These are phyloP conservation scores for Ophiostoma piceae DNA, from an alignment of 2,329 filamentous ascomycete genomes.

Conservation along the genomic window DNA sequence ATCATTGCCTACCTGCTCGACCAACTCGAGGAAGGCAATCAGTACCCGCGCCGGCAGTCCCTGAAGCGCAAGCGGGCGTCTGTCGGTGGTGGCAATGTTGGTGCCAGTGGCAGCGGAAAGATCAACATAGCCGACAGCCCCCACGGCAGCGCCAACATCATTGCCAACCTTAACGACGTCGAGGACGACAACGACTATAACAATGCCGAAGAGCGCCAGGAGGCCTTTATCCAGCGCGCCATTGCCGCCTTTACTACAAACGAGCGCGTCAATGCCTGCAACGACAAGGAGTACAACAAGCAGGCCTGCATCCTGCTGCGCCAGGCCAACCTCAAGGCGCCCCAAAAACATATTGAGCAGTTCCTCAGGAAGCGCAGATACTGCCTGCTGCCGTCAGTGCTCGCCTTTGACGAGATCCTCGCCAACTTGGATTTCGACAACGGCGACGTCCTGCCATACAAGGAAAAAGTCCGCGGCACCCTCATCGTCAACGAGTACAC, in stretches of 20 bases:
- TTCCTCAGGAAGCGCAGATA: constrained; percentile 30
- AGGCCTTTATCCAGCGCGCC: constrained; percentile 17
- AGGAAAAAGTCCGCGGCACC: constrained; percentile 23
- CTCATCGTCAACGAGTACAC: constrained; percentile 27
- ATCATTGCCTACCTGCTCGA: constrained; percentile 41
- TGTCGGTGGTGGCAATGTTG: background rate
- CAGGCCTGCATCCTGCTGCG: constrained; percentile 32
- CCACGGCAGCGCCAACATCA: background rate
- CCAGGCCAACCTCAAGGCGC: constrained; percentile 36
- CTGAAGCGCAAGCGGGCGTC: constrained; percentile 42
- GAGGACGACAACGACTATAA: constrained; percentile 20
- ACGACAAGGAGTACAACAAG: constrained; percentile 17
- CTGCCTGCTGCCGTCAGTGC: constrained; percentile 36
- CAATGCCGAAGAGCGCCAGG: background rate
- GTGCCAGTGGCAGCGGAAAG: background rate
- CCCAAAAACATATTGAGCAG: constrained; percentile 29
- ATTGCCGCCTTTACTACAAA: constrained; percentile 27
- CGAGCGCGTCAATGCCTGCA: constrained; percentile 24
- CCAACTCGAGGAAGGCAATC: constrained; percentile 35
- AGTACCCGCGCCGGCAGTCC: constrained; percentile 36
- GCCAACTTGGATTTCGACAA: constrained; percentile 14
- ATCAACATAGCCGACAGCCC: background rate
- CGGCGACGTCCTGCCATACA: constrained; percentile 33
- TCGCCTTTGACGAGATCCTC: constrained; percentile 32
- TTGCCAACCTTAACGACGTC: constrained; percentile 26